Conservation (phyloP, 108 stramenopile species). For the Discostella stelligeroides region DNA sequence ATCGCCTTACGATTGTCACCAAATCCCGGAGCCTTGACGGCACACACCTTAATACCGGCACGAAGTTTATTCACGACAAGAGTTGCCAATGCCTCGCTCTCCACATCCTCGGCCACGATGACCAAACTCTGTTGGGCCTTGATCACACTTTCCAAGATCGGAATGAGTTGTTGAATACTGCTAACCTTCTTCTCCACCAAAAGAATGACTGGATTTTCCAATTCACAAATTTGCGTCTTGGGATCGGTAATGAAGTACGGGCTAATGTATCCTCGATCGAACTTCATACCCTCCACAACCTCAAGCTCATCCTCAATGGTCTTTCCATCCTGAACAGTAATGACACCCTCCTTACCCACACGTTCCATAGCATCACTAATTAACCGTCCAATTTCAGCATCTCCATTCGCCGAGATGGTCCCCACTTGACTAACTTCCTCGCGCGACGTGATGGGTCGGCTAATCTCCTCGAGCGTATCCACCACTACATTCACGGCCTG, state of each 20-base stretch:
- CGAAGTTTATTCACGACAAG: conserved; percentile 99
- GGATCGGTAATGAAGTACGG: conserved; percentile 99
- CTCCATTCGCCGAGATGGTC: conserved; percentile 99
- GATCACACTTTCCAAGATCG: conserved; percentile 93
- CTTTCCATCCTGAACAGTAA: conserved; percentile 99
- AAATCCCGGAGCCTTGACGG: conserved; percentile 99
- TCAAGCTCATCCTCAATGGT: conserved; percentile 99
- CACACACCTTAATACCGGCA: conserved; percentile 99
- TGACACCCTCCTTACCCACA: conserved; percentile 99
- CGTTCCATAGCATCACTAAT: conserved; percentile 99
- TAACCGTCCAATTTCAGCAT: conserved; percentile 92
- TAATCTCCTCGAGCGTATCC: conserved; percentile 85
- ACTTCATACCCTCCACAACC: conserved; percentile 99
- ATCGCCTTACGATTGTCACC: conserved; percentile 99
- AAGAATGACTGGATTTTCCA: conserved; percentile 97
- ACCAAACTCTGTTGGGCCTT: conserved; percentile 93
- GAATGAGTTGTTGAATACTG: conserved; percentile 94
- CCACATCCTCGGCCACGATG: conserved; percentile 99
- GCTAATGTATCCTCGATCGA: conserved; percentile 99
- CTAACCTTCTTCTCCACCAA: conserved; percentile 99
- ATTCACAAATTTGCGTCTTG: conserved; percentile 95
- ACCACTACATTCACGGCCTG: conserved; percentile 93
- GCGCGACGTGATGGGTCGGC: conserved; percentile 93
- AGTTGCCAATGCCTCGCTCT: conserved; percentile 97
- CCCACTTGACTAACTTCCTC: conserved; percentile 99